Evolutionary conservation across 495 filamentous ascomycete species (phyloP).

Genomic region (Pseudomonodictys pantanalensis): DNA sequence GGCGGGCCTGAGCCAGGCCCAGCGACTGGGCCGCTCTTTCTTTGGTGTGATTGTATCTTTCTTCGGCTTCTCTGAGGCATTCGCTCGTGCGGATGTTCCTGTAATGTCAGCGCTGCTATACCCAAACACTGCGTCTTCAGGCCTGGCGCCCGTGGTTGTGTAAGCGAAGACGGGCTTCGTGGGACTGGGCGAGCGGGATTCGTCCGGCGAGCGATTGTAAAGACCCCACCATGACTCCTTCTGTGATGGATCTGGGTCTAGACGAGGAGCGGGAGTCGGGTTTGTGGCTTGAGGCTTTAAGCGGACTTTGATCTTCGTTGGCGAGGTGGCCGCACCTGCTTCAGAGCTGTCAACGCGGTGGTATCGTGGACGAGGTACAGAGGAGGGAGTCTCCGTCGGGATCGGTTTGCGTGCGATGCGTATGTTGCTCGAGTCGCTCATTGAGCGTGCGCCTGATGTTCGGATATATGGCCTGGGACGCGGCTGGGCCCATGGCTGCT

Average conservation of each 20-base stretch:
- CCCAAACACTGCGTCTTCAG: slow-evolving; percentile 2
- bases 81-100: background rate
- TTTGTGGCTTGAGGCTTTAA: background rate
- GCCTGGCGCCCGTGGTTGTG: background rate
- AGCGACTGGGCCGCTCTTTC: background rate
- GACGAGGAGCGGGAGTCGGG: background rate
- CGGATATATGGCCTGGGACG: background rate
- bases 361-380: background rate
- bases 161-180: slow-evolving; percentile 4
- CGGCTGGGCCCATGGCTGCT: slow-evolving; percentile 1
- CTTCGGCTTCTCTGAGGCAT: background rate
- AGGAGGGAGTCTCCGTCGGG: background rate
- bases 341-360: background rate
- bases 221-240: slow-evolving; percentile 22
- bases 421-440: slow-evolving; percentile 2
- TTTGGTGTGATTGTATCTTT: background rate
- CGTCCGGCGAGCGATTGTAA: slow-evolving; percentile 9
- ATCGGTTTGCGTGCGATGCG: slow-evolving; percentile 14
- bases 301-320: slow-evolving; percentile 8
- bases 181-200: slow-evolving; percentile 3
- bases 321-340: slow-evolving; percentile 5
- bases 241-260: background rate
- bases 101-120: background rate
- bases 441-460: background rate
- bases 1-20: slow-evolving; percentile 22